Evolutionary conservation across 345 rosid species (phyloP), one percentile per base, ranked within the genome.

Genomic region (Carallia brachiata): DNA sequence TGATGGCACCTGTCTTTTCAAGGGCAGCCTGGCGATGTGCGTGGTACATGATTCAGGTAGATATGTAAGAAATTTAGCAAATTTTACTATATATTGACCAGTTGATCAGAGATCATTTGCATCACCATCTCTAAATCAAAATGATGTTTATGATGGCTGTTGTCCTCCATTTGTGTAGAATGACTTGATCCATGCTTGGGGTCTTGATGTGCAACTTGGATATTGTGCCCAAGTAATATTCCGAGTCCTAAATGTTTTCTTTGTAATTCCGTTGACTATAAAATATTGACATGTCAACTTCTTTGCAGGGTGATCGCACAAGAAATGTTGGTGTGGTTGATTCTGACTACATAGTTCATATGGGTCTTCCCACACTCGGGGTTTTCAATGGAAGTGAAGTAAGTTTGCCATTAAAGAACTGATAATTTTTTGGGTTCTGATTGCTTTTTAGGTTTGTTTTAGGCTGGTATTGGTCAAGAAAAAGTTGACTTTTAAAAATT

Each of bases 1-100:
- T 94, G 89, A 94, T 94, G 98, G 96, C 93, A 34, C 98, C 98
- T 31, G 98, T 94, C 7, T 94, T 94, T 83, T 94, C 98, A 1
- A 87, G 80, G 79, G 83, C 85, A 59, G 93, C 98, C 5, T 94
- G 98, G 98, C 83, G 86, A 72, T 94, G 98, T 79, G 77, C 83
- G 7, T 94, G 97, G 97, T 75, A 90, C 81, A 89, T 94, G 98
- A 78, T 94, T 76, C 97, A 94, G 96, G 98, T 91, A 83, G n/a
- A 44, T 44, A 44, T 1, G 1, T 13, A 16, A 16, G 50, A 44
- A 44, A 44, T 12, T 10, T 44, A 44, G 50, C 16, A 12, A 44
- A 44, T 10, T 44, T 44, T 44, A 44, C 13, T 13, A 13, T 12
- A 3, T 13, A 44, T 4, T 55, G 31, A 30, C 52, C 23, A n/a